These are phyloP conservation scores for Tolypocladium ophioglossoides DNA, from an alignment of 2,329 filamentous ascomycete species.

Conservation along the genomic window DNA sequence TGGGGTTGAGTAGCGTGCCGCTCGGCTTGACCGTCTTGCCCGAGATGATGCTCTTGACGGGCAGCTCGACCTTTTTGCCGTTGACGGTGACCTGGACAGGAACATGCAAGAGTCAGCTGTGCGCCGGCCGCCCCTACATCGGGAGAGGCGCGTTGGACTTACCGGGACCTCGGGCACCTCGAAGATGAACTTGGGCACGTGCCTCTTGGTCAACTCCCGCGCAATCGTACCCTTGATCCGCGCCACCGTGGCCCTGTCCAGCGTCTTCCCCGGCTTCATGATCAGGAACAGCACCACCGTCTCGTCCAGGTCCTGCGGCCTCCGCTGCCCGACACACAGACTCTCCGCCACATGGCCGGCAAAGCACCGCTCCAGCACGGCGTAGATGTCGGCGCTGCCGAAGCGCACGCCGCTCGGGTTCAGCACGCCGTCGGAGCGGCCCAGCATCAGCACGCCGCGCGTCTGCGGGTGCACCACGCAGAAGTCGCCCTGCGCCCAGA, in stretches of 20 bases:
- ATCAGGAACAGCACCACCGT: constrained; percentile 44
- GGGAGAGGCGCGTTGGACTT: constrained; percentile 21
- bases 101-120: constrained; percentile 6
- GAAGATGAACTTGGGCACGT: constrained; percentile 71
- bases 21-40: constrained; percentile 64
- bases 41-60: constrained; percentile 75
- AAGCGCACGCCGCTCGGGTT: constrained; percentile 74
- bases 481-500: constrained; percentile 81
- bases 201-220: constrained; percentile 56
- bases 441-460: constrained; percentile 54
- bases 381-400: constrained; percentile 71
- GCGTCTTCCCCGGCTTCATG: constrained; percentile 44
- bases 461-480: constrained; percentile 60
- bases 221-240: constrained; percentile 56
- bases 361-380: constrained; percentile 58
- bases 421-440: constrained; percentile 66
- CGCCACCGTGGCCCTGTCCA: constrained; percentile 42
- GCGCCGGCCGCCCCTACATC: no score
- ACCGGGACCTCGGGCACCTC: constrained; percentile 74
- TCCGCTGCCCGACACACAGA: constrained; percentile 69
- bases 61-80: constrained; percentile 75
- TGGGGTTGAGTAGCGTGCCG: constrained; percentile 66
- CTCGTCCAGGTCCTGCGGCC: constrained; percentile 46
- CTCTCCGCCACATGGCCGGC: constrained; percentile 53
- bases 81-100: constrained; percentile 61